Evolutionary conservation across 768 basidiomycete genomes (phyloP).

Genomic region (Fistulinella prunicolor): DNA sequence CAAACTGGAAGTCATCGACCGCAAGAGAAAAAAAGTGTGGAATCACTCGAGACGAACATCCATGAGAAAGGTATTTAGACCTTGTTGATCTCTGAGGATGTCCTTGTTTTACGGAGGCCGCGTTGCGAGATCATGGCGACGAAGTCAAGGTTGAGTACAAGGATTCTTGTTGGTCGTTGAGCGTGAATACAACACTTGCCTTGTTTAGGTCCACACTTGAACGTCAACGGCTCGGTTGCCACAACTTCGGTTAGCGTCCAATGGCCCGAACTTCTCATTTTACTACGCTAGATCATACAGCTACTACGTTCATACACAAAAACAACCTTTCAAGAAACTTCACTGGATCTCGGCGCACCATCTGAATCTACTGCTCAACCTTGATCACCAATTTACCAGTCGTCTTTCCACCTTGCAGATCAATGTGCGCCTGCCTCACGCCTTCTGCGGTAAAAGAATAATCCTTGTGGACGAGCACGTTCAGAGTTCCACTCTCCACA

Average conservation of each 20-base stretch:
- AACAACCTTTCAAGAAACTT: neutral
- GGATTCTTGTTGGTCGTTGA: constrained; percentile 13
- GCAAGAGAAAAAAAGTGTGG: constrained; percentile 6
- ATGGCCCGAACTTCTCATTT: no score
- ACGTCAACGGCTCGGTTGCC: neutral
- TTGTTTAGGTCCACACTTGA: neutral
- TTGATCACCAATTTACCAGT: constrained; percentile 86
- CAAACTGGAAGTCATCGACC: constrained; percentile 21
- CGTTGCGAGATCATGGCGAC: constrained; percentile 18
- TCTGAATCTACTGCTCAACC: constrained; percentile 36
- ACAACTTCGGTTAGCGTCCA: neutral
- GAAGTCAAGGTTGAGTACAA: constrained; percentile 19
- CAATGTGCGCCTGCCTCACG: constrained; percentile 69
- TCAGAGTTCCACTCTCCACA: constrained; percentile 56
- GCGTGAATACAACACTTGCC: constrained; percentile 26
- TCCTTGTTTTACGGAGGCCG: constrained; percentile 22
- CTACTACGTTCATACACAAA: neutral
- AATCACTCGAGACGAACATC: neutral
- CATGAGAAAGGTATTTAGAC: constrained; percentile 16
- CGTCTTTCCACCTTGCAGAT: constrained; percentile 74
- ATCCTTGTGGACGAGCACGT: constrained; percentile 66
- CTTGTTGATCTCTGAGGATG: constrained; percentile 15
- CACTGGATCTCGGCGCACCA: neutral
- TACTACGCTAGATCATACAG: constrained; percentile 1
- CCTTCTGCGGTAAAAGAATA: constrained; percentile 86